Evolutionary conservation across 2,329 filamentous ascomycete genomes (phyloP), one percentile per base, ranked within the genome.

Genomic region (Leptographium procerum): DNA sequence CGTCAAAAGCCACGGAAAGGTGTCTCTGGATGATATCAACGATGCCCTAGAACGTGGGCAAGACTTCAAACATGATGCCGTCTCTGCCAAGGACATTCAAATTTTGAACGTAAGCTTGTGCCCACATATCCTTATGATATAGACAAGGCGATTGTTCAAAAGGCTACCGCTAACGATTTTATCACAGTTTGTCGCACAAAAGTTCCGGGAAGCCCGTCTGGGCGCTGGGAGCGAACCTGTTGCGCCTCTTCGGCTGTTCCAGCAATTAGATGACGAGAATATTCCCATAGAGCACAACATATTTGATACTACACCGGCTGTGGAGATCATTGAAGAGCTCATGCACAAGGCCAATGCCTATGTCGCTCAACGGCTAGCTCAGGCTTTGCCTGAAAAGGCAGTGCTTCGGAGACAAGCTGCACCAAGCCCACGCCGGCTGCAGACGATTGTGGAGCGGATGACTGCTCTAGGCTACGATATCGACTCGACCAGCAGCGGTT

Each of bases 221-320:
- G 89, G 88, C 59, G 86, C 91, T 56, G 87, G 88, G 40, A 84
- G 84, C 50, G 84, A 88, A 63, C 84, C 88, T 14, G 88, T 96
- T 66, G 88, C 91, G 36, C 86, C 92, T 47, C 82, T 99, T 56
- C 88, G 94, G 59, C 81, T 99, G 52, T 78, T 97, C 61, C 91
- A 96, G 72, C 91, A 96, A 73, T 81, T 97, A 47, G 94, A 99
- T 65, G 94, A 99, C 66, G 94, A 99, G 78, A 97, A 97, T 71
- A 90, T 96, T 57, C 94, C 92, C 2, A 91, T 97, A 47, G 91
- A 96, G 75, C 84, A 90, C 70, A 99, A 97, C 75, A 88, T 99
- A 63, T 99, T 97, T 68, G 87, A 96, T 70, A 92, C 89, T 33
- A 90, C 89, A 14, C 79, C 86, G 11, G 89, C 91, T 3, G 90